Percentiles rank a stretch among this genome's conserved stretches.
These are phyloP conservation scores for Sporopachydermia cereana DNA, from an alignment of 1,139 yeast genomes.

Conservation along the genomic window DNA sequence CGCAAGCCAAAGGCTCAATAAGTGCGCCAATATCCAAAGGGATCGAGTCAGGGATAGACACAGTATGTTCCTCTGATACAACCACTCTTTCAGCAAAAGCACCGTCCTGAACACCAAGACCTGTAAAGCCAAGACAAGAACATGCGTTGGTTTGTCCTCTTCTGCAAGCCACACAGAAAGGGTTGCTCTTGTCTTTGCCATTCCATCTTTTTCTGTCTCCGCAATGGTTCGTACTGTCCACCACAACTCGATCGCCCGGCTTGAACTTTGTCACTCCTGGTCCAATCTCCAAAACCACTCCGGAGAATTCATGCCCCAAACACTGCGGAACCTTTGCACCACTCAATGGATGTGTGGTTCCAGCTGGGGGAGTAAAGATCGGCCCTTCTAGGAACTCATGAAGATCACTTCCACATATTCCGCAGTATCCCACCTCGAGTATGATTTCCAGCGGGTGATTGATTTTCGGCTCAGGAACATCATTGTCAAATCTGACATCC, in stretches of 20 bases:
- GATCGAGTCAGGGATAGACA: slow-evolving; percentile 25
- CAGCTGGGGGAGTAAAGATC: slow-evolving; percentile 28
- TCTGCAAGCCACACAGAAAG: slow-evolving; percentile 31
- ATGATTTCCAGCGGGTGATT: slow-evolving; percentile 28
- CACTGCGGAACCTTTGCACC: slow-evolving; percentile 25
- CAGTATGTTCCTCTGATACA: slow-evolving; percentile 26
- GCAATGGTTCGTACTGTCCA: slow-evolving; percentile 44
- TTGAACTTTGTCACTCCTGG: slow-evolving; percentile 22
- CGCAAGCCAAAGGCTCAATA: slow-evolving; percentile 34
- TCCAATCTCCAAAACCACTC: slow-evolving; percentile 28
- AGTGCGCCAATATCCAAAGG: slow-evolving; percentile 38
- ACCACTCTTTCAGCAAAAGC: slow-evolving; percentile 35
- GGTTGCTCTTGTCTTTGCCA: background rate
- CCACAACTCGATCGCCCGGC: slow-evolving; percentile 33
- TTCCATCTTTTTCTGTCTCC: slow-evolving; percentile 21
- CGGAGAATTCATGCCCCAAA: slow-evolving; percentile 50
- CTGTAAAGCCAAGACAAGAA: slow-evolving; percentile 30
- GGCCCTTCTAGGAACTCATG: slow-evolving; percentile 38
- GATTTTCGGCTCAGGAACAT: slow-evolving; percentile 22
- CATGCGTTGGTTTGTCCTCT: slow-evolving; percentile 38
- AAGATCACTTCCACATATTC: slow-evolving; percentile 42
- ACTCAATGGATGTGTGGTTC: slow-evolving; percentile 19
- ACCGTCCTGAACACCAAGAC: slow-evolving; percentile 35
- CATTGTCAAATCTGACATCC: slow-evolving; percentile 33
- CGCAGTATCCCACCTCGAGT: slow-evolving; percentile 35